Conservation (phyloP, 306 rosid genomes). For the apple (Malus domestica) region ASM211411v1 NC_041790.1:25421001-25421500, state of each 20-base stretch:
- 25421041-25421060: neutral
- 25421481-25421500: neutral
- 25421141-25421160: neutral
- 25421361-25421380: neutral
- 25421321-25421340: neutral
- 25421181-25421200: neutral
- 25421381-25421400: neutral
- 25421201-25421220: neutral
- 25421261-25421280: neutral
- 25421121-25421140: neutral
- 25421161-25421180: neutral
- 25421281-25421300: neutral
- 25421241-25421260: neutral
- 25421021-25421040: neutral
- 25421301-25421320: neutral
- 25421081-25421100: neutral
- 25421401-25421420: neutral
- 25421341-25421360: neutral
- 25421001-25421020: neutral
- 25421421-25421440: neutral
- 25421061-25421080: neutral
- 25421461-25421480: neutral
- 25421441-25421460: neutral
- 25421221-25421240: neutral
- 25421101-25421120: neutral